These are phyloP conservation scores for Musa troglodytarum DNA, from an alignment of 176 grass and related monocot species.

Conservation along the genomic window DNA sequence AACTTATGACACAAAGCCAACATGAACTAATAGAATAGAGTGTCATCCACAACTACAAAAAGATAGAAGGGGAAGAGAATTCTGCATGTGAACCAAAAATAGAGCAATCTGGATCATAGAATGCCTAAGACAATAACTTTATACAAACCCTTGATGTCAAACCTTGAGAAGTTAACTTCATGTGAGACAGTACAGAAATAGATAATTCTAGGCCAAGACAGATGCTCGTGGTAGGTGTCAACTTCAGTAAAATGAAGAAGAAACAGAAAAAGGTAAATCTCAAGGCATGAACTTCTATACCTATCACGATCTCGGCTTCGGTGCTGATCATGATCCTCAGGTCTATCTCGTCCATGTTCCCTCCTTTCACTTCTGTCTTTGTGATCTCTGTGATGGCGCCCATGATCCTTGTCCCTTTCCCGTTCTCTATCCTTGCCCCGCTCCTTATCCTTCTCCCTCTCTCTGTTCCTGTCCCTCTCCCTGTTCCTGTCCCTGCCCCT, in stretches of 20 bases:
- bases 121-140: not conserved
- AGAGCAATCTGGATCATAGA: not conserved
- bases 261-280: not conserved
- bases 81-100: too few relatives aligned
- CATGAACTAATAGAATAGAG: too few relatives aligned
- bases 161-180: not conserved
- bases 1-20: too few relatives aligned
- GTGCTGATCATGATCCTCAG: constrained; percentile 58
- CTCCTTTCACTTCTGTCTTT: constrained; percentile 56
- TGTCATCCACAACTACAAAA: too few relatives aligned
- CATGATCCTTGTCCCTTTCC: constrained; percentile 35
- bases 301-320: constrained; percentile 47
- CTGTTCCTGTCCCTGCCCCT: constrained; percentile 51
- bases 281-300: constrained; percentile 13
- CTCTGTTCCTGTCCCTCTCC: constrained; percentile 52
- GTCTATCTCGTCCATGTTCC: constrained; percentile 33
- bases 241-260: not conserved
- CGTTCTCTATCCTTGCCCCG: constrained; percentile 42
- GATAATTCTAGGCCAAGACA: not conserved
- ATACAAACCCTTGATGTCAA: not conserved
- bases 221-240: not conserved
- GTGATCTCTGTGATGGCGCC: constrained; percentile 70
- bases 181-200: not conserved
- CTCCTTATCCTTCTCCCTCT: constrained; percentile 38
- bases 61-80: too few relatives aligned